A percentile compares a stretch with the other conserved stretches of the same genome.
Conservation (phyloP, 257 asterid genomes). For the Osmanthus fragrans region DNA sequence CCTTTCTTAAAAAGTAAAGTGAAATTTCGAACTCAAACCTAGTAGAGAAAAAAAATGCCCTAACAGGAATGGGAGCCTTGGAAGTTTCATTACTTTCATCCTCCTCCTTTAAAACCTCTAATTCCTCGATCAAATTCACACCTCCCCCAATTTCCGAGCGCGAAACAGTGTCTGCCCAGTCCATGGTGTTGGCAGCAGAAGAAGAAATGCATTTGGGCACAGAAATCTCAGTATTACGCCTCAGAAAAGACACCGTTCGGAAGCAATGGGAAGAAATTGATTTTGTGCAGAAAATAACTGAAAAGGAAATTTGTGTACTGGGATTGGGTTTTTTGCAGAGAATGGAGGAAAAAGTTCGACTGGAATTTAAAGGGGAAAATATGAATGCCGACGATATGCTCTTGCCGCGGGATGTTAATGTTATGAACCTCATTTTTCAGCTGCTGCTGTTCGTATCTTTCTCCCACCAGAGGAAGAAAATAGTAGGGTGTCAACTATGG, state of each 20-base stretch:
- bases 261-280: conserved; percentile 10
- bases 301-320: not conserved
- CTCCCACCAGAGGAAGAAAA: not conserved
- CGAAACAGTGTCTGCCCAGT: conserved; percentile 48
- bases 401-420: not conserved
- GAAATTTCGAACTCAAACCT: conserved; percentile 44
- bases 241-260: conserved; percentile 23
- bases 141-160: conserved; percentile 33
- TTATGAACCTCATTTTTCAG: not conserved
- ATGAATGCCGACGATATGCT: not conserved
- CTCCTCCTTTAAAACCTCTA: conserved; percentile 26
- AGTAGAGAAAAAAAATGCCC: conserved; percentile 91
- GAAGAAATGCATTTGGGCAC: conserved; percentile 50
- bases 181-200: conserved; percentile 41
- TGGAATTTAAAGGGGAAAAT: conserved; percentile 3
- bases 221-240: conserved; percentile 30
- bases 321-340: conserved; percentile 8
- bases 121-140: conserved; percentile 25
- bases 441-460: not conserved
- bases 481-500: not conserved
- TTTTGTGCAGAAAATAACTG: conserved; percentile 19
- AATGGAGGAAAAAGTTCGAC: not conserved
- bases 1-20: not conserved
- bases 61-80: conserved; percentile 61
- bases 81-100: conserved; percentile 37